Base-by-base conservation (phyloP, 1,139 yeast species). In the Komagataea norvegica region DNA sequence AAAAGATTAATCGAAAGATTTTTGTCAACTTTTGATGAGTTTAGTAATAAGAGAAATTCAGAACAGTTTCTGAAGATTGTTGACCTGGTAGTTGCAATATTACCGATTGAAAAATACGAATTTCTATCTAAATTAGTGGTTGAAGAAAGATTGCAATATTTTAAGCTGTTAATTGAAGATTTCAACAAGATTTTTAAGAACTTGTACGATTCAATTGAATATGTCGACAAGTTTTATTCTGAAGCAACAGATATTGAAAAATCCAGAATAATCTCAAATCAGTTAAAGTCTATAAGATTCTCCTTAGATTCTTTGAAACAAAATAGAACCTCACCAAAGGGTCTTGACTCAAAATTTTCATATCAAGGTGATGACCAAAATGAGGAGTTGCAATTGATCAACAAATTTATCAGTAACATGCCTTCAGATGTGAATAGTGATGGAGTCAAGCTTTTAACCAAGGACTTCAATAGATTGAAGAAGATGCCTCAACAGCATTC, bases 401-500 rank as follows among this genome's bases (percentile, higher is more conserved):
- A 67, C 29, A 63, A 67, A 29, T 76, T 74, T 43, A 62, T 80
- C 18, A 70, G 72, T 1, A 56, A 57, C 5, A 56, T 75, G 11
- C 50, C 52, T 8, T 32, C 40, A 4, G 52, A 54, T 11, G 59
- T 70, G 6, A 52, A 66, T 18, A 54, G 54, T 8, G 87, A 80
- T 55, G 80, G 83, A 11, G 70, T 70, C 38, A 62, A 77, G 30
- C 60, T 78, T 35, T 58, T 81, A 10, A 45, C 57, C 9, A 79
- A 79, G 48, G 89, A 80, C 51, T 79, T 61, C 52, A 74, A 73
- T 48, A 60, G 86, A 21, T 64, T 80, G 42, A 67, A 65, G 41
- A 67, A 72, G 30, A 71, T 82, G 59, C 70, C 72, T 13, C 70
- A 77, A 5, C 79, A 74, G 13, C 76, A 76, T 41, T 72, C 85